Conservation (phyloP, 2,329 filamentous ascomycete genomes). For the Thelonectria rubi region DNA sequence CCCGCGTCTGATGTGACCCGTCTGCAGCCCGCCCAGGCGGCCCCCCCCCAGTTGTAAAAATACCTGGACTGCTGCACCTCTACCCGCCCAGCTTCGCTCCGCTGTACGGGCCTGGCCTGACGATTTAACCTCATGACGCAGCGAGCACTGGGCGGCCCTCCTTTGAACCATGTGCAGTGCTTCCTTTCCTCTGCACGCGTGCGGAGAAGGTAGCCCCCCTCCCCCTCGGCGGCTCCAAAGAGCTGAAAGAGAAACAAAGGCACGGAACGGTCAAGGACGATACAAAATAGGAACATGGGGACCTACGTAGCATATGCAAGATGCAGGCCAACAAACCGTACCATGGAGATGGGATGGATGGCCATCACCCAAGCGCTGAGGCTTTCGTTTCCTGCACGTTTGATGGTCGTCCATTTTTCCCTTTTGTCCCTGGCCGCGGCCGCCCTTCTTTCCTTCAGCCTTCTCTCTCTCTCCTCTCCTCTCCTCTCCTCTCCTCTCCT, state of each 20-base stretch:
- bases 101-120: not conserved
- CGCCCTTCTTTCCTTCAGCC: slow-evolving; percentile 5
- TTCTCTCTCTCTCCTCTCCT: slow-evolving; percentile 2
- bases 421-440: slow-evolving; percentile 15
- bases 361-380: slow-evolving; percentile 14
- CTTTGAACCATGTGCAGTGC: not conserved
- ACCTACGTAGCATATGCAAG: slow-evolving; percentile 14
- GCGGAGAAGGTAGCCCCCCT: not conserved
- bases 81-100: not conserved
- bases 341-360: slow-evolving; percentile 1
- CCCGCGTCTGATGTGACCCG: not conserved
- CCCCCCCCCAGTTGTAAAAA: not conserved
- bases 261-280: not conserved
- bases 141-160: too few species aligned
- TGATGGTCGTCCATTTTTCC: not conserved
- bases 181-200: not conserved
- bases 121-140: not conserved
- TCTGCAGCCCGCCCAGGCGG: not conserved
- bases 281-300: not conserved
- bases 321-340: slow-evolving; percentile 21
- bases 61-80: not conserved
- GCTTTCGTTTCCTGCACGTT: slow-evolving; percentile 10
- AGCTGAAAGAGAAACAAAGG: not conserved
- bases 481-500: not conserved
- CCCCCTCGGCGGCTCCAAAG: slow-evolving; percentile 13